A percentile compares a stretch with the other conserved stretches of the same genome.
Evolutionary conservation across 1,139 yeast genomes (phyloP).

Genomic region (Suhomyces kunorum): DNA sequence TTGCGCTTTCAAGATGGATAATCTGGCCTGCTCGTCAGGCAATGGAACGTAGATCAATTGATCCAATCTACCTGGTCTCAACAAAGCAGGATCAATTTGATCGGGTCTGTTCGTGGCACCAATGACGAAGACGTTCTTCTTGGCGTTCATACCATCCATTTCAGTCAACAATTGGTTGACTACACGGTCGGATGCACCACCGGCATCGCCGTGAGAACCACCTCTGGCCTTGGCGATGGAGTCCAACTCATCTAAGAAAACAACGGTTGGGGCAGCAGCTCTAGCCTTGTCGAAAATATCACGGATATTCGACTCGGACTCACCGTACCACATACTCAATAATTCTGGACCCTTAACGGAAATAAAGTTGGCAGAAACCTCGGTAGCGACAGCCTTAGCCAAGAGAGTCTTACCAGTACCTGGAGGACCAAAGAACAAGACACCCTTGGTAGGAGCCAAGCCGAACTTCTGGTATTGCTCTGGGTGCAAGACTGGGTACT

Average conservation of each 20-base stretch:
- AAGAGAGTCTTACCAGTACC: constrained; percentile 98
- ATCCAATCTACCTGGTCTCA: constrained; percentile 99
- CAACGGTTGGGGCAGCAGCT: constrained; percentile 99
- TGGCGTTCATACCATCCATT: constrained; percentile 99
- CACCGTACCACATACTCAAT: constrained; percentile 99
- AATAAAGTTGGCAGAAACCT: constrained; percentile 94
- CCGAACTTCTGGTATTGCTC: constrained; percentile 98
- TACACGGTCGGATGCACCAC: constrained; percentile 98
- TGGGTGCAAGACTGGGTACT: constrained; percentile 97
- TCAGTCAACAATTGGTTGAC: constrained; percentile 97
- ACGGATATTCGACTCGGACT: constrained; percentile 94
- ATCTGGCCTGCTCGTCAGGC: constrained; percentile 93
- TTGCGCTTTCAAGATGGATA: constrained; percentile 92
- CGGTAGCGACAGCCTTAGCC: constrained; percentile 98
- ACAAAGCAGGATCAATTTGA: constrained; percentile 96
- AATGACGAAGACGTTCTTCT: constrained; percentile 96
- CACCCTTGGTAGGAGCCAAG: constrained; percentile 96
- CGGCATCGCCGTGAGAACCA: constrained; percentile 88
- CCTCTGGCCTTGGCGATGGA: constrained; percentile 98
- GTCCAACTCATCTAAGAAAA: constrained; percentile 95
- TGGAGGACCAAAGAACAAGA: constrained; percentile 97
- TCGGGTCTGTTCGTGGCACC: constrained; percentile 99
- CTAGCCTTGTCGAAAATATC: constrained; percentile 98
- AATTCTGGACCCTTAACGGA: constrained; percentile 97
- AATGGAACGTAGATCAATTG: constrained; percentile 97